Conservation (phyloP, 177 flowering plant species). For the Vitis hybrid region DNA sequence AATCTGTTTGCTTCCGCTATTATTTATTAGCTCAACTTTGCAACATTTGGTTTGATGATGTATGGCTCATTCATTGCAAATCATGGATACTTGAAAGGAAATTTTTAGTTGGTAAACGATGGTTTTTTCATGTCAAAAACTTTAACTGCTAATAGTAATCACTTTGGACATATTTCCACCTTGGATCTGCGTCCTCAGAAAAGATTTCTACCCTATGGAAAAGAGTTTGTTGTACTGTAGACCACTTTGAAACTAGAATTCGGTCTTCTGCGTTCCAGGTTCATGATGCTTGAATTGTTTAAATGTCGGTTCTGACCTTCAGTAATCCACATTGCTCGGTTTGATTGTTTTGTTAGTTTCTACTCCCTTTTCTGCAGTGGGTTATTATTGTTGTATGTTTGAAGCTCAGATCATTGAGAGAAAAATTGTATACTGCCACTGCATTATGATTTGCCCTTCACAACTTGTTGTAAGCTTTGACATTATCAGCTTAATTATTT, state of each 20-base stretch:
- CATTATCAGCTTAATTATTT: slow-evolving; percentile 6
- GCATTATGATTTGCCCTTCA: neutral
- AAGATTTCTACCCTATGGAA: neutral
- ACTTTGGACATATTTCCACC: neutral
- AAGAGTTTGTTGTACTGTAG: neutral
- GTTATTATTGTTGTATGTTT: neutral
- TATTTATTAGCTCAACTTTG: neutral
- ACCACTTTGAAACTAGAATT: neutral
- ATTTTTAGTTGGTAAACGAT: neutral
- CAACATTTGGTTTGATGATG: neutral
- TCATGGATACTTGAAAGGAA: neutral
- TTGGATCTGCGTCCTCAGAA: neutral
- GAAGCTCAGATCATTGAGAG: neutral
- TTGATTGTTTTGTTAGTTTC: too few species aligned
- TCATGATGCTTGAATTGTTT: neutral
- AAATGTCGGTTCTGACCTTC: neutral
- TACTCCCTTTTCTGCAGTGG: neutral
- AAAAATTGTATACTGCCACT: neutral
- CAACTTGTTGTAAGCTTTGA: slow-evolving; percentile 2
- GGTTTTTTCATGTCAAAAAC: neutral
- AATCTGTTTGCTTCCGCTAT: too few species aligned
- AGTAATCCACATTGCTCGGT: neutral
- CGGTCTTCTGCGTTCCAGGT: neutral
- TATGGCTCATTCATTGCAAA: neutral
- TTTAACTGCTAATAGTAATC: neutral